phyloP scores from a whole-genome alignment of 108 stramenopile species.

The Fragilariopsis cylindrus region DNA sequence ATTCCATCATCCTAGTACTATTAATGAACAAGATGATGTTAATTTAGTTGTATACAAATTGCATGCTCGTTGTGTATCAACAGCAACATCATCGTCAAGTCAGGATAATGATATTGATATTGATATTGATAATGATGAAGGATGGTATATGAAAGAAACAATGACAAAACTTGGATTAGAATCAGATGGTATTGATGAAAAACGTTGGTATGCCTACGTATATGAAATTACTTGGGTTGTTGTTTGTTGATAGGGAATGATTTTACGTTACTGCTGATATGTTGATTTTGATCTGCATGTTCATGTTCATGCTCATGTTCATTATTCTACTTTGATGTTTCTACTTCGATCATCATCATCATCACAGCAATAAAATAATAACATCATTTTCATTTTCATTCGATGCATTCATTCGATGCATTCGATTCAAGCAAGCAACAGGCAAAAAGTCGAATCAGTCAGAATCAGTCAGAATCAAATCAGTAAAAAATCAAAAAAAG shows the following conservation, averaged over 20 bases:
- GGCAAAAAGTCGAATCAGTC: too few relatives aligned
- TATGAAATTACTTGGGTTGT: slow-evolving; percentile 29
- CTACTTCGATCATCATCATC: too few relatives aligned
- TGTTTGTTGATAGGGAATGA: background rate
- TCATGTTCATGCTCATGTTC: too few relatives aligned
- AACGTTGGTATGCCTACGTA: slow-evolving; percentile 26
- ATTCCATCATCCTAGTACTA: background rate
- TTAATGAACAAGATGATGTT: background rate
- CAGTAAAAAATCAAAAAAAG: too few relatives aligned
- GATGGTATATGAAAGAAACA: slow-evolving; percentile 33
- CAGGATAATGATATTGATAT: background rate
- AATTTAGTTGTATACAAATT: background rate
- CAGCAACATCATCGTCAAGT: background rate
- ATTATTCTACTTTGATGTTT: too few relatives aligned
- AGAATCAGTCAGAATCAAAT: too few relatives aligned
- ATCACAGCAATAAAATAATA: too few relatives aligned
- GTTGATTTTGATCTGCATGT: too few relatives aligned
- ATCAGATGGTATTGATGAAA: slow-evolving; percentile 15
- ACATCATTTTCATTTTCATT: too few relatives aligned
- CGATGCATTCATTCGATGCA: too few relatives aligned
- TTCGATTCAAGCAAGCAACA: too few relatives aligned
- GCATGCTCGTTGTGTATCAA: slow-evolving; percentile 4
- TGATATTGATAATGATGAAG: background rate
- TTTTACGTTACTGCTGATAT: background rate
- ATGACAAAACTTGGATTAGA: slow-evolving; percentile 25